Conservation (phyloP, 768 basidiomycete genomes). For the Amanita rubescens region DNA sequence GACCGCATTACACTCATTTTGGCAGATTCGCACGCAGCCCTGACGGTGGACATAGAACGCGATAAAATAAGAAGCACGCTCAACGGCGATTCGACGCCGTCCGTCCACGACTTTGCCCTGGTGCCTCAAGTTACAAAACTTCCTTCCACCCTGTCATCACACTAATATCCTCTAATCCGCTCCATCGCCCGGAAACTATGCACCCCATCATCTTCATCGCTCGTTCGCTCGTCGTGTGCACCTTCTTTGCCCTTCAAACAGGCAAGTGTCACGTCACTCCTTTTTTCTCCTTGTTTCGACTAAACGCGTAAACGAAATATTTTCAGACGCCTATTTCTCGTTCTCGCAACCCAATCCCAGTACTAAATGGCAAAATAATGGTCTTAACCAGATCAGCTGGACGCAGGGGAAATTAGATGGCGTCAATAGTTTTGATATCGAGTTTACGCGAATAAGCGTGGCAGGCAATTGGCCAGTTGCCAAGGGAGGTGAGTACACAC, state of each 20-base stretch:
- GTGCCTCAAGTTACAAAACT: neutral
- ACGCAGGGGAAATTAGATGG: constrained; percentile 58
- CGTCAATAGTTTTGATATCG: constrained; percentile 59
- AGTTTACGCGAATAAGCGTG: constrained; percentile 50
- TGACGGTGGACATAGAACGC: neutral
- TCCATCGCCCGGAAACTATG: neutral
- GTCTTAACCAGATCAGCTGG: constrained; percentile 52
- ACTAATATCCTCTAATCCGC: too few relatives aligned
- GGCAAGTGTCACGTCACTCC: neutral
- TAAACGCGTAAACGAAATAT: neutral
- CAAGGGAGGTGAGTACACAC: constrained; percentile 56
- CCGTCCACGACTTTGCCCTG: too few relatives aligned
- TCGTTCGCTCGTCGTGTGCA: neutral
- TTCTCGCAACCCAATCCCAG: constrained; percentile 38
- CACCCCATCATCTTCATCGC: neutral
- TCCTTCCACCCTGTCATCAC: neutral
- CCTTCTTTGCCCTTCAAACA: neutral
- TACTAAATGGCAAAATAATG: constrained; percentile 48
- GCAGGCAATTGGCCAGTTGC: constrained; percentile 64
- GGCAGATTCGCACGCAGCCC: neutral
- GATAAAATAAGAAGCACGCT: neutral
- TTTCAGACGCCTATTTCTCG: constrained; percentile 37
- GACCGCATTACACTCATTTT: neutral
- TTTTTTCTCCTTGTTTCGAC: neutral
- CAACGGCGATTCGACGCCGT: neutral